phyloP scores from a whole-genome alignment of 2,329 filamentous ascomycete species.

The Cylindrodendrum hubeiense region DNA sequence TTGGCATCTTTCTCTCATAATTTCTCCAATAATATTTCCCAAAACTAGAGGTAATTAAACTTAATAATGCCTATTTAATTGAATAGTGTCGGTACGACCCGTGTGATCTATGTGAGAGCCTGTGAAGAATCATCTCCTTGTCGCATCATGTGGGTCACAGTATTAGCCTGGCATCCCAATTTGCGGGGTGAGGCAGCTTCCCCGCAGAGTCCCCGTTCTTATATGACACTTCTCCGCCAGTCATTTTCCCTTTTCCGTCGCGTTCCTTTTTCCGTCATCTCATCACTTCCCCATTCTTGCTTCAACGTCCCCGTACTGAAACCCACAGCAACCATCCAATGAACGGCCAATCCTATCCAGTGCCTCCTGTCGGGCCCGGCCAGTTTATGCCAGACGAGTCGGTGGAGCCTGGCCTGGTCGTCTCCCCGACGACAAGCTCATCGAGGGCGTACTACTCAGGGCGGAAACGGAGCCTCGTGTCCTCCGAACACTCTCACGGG shows the following conservation, averaged over 20 bases:
- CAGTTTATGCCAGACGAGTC: not conserved
- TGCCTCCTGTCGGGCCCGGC: not conserved
- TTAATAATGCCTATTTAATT: not conserved
- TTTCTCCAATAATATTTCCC: not conserved
- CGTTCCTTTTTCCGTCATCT: conserved; percentile 17
- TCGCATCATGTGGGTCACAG: not conserved
- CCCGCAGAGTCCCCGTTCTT: not conserved
- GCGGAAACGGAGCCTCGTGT: conserved; percentile 12
- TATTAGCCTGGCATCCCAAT: not conserved
- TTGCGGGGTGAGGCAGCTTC: not conserved
- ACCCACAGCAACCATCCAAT: conserved; percentile 11
- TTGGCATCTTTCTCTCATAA: not conserved
- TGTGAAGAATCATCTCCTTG: not conserved
- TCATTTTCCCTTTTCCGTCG: conserved; percentile 11
- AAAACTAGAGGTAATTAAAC: too few species aligned
- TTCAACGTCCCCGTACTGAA: not conserved
- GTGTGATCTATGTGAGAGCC: not conserved
- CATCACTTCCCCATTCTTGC: not conserved
- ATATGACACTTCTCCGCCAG: conserved; percentile 4
- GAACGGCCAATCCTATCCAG: conserved; percentile 9
- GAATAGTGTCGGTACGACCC: not conserved
- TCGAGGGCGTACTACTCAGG: not conserved
- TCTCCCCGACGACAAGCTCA: conserved; percentile 5
- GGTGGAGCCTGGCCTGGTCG: not conserved
- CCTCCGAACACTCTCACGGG: not conserved